Conservation (phyloP, 257 asterid species). For the Solanum chiquidenum region DNA sequence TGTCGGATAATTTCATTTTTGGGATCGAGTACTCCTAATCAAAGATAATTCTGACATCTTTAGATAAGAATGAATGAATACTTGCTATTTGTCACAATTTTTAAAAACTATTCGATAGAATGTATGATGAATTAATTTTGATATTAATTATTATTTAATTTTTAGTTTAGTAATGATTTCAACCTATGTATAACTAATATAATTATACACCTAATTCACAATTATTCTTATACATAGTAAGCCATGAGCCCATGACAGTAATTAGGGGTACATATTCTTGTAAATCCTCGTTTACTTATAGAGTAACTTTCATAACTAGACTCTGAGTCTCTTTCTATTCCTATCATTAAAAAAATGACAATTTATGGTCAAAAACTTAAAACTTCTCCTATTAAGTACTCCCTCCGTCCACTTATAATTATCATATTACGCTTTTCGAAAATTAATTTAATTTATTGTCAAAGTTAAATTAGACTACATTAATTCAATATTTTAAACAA, state of each 20-base stretch:
- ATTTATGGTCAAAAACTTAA: neutral
- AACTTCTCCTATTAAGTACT: neutral
- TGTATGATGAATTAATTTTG: neutral
- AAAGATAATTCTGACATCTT: neutral
- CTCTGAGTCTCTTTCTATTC: neutral
- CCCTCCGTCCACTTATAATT: neutral
- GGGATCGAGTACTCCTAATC: neutral
- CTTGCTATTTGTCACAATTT: neutral
- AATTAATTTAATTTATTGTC: too few species aligned
- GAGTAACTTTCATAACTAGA: neutral
- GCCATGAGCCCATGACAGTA: neutral
- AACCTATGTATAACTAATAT: neutral
- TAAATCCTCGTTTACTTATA: neutral
- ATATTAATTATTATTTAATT: too few species aligned
- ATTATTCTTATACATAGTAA: neutral
- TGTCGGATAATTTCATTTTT: neutral
- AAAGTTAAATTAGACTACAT: too few species aligned
- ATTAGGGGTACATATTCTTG: neutral
- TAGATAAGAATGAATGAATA: neutral
- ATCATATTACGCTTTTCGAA: rapidly evolving
- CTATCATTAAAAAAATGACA: neutral
- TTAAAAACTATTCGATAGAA: neutral
- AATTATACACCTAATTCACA: neutral
- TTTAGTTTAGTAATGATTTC: too few species aligned
- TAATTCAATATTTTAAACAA: too few species aligned